Evolutionary conservation across 148 eudicot genomes (phyloP).

Genomic region (Rhododendron williamsianum): DNA sequence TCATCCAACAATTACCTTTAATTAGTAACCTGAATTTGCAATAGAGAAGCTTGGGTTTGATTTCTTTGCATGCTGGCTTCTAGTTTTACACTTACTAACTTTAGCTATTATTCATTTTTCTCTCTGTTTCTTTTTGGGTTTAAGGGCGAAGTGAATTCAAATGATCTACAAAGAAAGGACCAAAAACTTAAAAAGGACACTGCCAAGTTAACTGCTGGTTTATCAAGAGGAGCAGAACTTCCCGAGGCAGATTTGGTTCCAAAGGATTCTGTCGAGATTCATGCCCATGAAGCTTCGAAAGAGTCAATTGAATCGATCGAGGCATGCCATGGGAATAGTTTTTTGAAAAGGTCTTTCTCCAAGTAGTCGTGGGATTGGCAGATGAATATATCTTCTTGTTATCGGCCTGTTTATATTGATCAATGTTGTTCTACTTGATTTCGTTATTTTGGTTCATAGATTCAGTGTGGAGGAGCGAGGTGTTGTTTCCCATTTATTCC

Average conservation of each 20-base stretch:
- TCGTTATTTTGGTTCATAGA: slow-evolving; percentile 30
- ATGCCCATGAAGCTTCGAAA: slow-evolving; percentile 28
- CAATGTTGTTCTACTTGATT: not conserved
- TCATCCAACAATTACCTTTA: not conserved
- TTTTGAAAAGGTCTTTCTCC: slow-evolving; percentile 52
- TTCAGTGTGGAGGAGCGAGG: slow-evolving; percentile 67
- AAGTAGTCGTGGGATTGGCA: not conserved
- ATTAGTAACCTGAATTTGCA: not conserved
- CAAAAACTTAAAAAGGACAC: slow-evolving; percentile 15
- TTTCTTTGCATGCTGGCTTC: slow-evolving; percentile 1
- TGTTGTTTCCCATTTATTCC: slow-evolving; percentile 74
- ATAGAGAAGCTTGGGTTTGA: not conserved
- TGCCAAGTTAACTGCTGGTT: slow-evolving; percentile 6
- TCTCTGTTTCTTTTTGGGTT: slow-evolving; percentile 7
- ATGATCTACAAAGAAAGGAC: slow-evolving; percentile 10
- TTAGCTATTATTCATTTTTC: not conserved
- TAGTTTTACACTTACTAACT: not conserved
- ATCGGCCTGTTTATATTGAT: slow-evolving; percentile 8
- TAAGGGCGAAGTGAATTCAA: slow-evolving; percentile 27
- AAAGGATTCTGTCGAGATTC: slow-evolving; percentile 21
- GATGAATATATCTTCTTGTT: not conserved
- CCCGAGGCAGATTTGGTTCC: slow-evolving; percentile 17
- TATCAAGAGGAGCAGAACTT: slow-evolving; percentile 12
- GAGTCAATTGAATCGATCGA: slow-evolving; percentile 31
- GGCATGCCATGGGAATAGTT: slow-evolving; percentile 46